Conservation (phyloP, 2,329 filamentous ascomycete genomes). For the Parafenestella ontariensis region DNA sequence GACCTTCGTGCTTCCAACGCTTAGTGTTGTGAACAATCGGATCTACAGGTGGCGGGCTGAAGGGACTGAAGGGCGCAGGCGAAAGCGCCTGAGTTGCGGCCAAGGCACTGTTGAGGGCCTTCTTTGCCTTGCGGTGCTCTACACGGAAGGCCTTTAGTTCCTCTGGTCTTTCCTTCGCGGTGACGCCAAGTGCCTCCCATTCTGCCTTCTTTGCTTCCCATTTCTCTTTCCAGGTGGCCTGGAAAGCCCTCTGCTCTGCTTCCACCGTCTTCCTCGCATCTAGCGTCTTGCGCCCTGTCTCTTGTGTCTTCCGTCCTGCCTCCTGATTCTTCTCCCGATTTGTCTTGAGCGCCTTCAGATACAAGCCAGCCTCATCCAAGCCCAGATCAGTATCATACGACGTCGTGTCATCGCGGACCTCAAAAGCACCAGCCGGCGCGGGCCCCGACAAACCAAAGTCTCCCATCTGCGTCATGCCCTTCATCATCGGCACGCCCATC, state of each 20-base stretch:
- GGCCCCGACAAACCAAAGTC: slow-evolving; percentile 19
- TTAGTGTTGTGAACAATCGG: slow-evolving; percentile 31
- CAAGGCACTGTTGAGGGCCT: slow-evolving; percentile 15
- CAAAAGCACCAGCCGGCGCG: slow-evolving; percentile 38
- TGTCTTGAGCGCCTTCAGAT: slow-evolving; percentile 32
- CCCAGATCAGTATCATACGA: slow-evolving; percentile 34
- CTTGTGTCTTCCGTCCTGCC: background rate
- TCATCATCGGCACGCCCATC: slow-evolving; percentile 73
- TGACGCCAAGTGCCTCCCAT: slow-evolving; percentile 2
- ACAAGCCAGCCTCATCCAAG: slow-evolving; percentile 35
- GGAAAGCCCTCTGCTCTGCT: slow-evolving; percentile 5
- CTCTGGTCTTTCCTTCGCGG: background rate
- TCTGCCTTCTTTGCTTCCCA: slow-evolving; percentile 9
- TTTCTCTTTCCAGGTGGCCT: slow-evolving; percentile 10
- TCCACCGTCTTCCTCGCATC: background rate
- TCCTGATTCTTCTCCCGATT: slow-evolving; percentile 16
- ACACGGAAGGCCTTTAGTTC: slow-evolving; percentile 6
- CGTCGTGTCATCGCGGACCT: slow-evolving; percentile 42
- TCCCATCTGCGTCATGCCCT: slow-evolving; percentile 30
- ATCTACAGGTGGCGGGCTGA: slow-evolving; percentile 30
- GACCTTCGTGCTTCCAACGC: slow-evolving; percentile 65
- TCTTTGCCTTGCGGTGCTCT: slow-evolving; percentile 4
- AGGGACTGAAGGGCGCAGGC: slow-evolving; percentile 24
- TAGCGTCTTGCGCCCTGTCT: background rate
- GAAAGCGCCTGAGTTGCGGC: slow-evolving; percentile 32